These are phyloP conservation scores for Nitzschia palea DNA, from an alignment of 108 stramenopile genomes.

Conservation along the genomic window DNA sequence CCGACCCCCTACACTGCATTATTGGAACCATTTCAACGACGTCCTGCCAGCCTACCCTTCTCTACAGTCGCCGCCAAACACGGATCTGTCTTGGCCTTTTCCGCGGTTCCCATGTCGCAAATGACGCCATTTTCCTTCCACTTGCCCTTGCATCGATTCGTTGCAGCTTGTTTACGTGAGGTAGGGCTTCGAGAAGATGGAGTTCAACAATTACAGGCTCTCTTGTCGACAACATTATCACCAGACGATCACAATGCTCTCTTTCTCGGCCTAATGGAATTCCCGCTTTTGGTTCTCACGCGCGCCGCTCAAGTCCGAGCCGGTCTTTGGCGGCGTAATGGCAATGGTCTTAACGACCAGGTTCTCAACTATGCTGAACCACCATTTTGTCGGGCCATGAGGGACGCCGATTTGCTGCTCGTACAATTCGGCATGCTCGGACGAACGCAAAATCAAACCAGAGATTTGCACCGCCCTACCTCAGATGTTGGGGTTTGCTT, in stretches of 20 bases:
- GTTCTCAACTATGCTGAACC: conserved; percentile 88
- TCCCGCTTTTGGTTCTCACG: conserved; percentile 68
- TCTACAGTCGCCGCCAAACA: conserved; percentile 60
- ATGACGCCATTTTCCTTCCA: conserved; percentile 86
- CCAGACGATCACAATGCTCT: conserved; percentile 35
- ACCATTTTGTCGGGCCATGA: conserved; percentile 88
- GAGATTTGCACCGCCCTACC: conserved; percentile 11
- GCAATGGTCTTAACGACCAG: conserved; percentile 84
- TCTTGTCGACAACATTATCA: conserved; percentile 34
- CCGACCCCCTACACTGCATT: conserved; percentile 39
- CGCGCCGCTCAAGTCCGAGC: conserved; percentile 86
- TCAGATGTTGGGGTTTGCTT: conserved; percentile 44
- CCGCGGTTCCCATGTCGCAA: conserved; percentile 75
- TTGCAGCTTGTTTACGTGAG: conserved; percentile 77
- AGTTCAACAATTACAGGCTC: conserved; percentile 12
- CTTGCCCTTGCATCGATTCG: conserved; percentile 87
- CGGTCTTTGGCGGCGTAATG: conserved; percentile 93
- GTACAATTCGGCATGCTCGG: conserved; percentile 77
- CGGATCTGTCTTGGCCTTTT: conserved; percentile 64
- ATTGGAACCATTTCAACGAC: conserved; percentile 44
- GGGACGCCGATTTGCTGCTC: conserved; percentile 88
- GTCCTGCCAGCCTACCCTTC: conserved; percentile 70
- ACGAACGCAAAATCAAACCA: conserved; percentile 32
- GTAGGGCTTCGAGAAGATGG: conserved; percentile 56
- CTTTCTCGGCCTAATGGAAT: conserved; percentile 80